Conservation (phyloP, 208 protist species). For the Leishmania gerbilli region DNA sequence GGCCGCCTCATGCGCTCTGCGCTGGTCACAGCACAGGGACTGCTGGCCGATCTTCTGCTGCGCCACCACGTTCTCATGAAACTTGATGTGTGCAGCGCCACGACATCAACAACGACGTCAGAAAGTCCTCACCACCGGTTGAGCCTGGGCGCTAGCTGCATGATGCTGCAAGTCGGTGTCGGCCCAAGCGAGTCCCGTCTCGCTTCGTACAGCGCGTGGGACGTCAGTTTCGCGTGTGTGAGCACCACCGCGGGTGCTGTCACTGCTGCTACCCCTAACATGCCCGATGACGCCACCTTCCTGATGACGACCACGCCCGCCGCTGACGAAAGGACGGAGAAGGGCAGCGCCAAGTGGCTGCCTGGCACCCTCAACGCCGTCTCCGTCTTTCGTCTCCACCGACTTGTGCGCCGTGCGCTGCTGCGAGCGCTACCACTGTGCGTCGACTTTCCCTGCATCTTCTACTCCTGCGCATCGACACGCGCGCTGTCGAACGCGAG, state of each 20-base stretch:
- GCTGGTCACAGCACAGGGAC: conserved; percentile 14
- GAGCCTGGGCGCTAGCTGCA: neutral
- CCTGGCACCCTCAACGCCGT: conserved; percentile 32
- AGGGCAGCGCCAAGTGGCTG: conserved; percentile 15
- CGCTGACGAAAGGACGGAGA: neutral
- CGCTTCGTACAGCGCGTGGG: conserved; percentile 33
- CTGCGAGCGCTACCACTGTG: conserved; percentile 48
- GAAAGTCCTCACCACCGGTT: neutral
- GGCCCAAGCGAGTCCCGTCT: conserved; percentile 37
- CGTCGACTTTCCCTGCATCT: conserved; percentile 30
- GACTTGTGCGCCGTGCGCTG: conserved; percentile 43
- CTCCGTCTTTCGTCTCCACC: conserved; percentile 48
- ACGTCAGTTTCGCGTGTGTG: conserved; percentile 32
- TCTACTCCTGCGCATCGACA: neutral
- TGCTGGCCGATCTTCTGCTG: conserved; percentile 20
- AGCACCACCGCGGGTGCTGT: neutral
- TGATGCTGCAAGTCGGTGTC: conserved; percentile 37
- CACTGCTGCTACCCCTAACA: neutral
- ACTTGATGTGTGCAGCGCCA: neutral
- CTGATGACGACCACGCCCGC: conserved; percentile 12
- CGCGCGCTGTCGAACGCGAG: neutral
- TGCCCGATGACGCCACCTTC: conserved; percentile 30
- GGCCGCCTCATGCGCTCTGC: conserved; percentile 18
- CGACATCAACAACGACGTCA: neutral
- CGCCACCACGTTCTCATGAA: conserved; percentile 19